Base-by-base conservation (phyloP, 2,329 filamentous ascomycete genomes). In the Microdochium paspali region DNA sequence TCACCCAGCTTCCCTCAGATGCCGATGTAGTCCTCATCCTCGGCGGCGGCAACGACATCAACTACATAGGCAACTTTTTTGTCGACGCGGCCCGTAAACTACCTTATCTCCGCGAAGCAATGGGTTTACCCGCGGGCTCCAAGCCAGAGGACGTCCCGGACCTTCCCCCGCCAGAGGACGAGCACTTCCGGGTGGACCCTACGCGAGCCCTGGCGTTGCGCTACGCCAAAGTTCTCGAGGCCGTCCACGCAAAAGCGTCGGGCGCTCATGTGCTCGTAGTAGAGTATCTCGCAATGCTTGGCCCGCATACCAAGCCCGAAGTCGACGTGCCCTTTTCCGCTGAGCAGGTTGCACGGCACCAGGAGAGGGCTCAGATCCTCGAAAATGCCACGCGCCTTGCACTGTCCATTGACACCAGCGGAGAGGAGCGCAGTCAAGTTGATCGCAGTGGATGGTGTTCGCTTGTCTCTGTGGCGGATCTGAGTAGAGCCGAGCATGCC, bases 261-360 rank as follows among this genome's bases (percentile, higher is more conserved):
- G 4, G 59, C 50, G 50, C 72, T 59, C 24, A 63, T 58, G 53
- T 73, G 63, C 51, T 75, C 58, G 54, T 74, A 61, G 56, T 69
- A 39, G 65, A 67, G 50, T 62, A 64, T 45, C 55, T 63, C 50
- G 58, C 59, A 23, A 60, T 68, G 30, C 59, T 63, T 15, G 63
- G 61, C 10, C 45, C 51, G 12, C 52, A 62, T 46, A 53, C 54
- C 26, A 51, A 48, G 39, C 50, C 60, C 4, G 51, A 53, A 3
- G 44, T 48, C 24, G 53, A 61, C 49, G 59, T 61, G 40, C 51
- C 55, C 35, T 61, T 64, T 28, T 53, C 49, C 46, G 47, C 49
- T 32, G 58, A 57, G 13, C 53, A 56, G 31, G 49, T 60, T 1
- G 57, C 49, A 13, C 51, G 59, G 39, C 61, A 63, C 47, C 50